Conservation (phyloP, 2,329 filamentous ascomycete genomes). For the Leptographium radiaticola region DNA sequence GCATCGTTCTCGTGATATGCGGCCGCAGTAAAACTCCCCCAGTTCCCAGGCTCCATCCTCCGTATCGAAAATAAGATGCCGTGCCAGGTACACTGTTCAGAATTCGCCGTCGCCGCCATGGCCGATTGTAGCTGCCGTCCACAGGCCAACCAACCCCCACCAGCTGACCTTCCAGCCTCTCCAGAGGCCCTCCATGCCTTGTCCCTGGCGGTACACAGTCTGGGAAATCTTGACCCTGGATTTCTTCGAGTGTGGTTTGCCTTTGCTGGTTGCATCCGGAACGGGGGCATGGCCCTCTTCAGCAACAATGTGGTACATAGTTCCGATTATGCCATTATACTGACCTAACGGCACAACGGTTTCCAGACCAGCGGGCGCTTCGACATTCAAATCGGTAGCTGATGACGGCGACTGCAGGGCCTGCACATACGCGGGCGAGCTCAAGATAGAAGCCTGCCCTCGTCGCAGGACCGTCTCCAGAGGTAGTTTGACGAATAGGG, state of each 20-base stretch:
- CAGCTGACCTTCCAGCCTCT: conserved; percentile 66
- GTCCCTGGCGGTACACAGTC: conserved; percentile 42
- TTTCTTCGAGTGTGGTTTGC: conserved; percentile 17
- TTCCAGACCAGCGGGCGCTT: conserved; percentile 28
- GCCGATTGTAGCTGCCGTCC: conserved; percentile 54
- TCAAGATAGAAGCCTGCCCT: conserved; percentile 66
- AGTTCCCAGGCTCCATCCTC: background rate
- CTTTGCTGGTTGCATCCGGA: conserved; percentile 15
- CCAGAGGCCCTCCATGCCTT: conserved; percentile 56
- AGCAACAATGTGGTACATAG: conserved; percentile 74
- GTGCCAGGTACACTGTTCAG: conserved; percentile 15
- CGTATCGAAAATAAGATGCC: background rate
- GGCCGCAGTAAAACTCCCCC: background rate
- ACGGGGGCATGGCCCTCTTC: conserved; percentile 53
- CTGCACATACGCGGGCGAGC: conserved; percentile 35
- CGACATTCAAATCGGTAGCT: conserved; percentile 13
- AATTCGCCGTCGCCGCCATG: conserved; percentile 49
- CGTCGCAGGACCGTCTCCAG: conserved; percentile 84
- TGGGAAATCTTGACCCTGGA: conserved; percentile 23
- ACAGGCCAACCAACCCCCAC: conserved; percentile 64
- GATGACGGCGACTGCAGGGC: conserved; percentile 26
- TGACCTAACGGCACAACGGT: conserved; percentile 69
- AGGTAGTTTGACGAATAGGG: conserved; percentile 77
- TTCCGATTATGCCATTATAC: conserved; percentile 79
- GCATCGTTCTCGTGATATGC: background rate